These are phyloP conservation scores for Syncephalastrum monosporum DNA, from an alignment of 371 early-diverging fungal genomes.

Conservation along the genomic window DNA sequence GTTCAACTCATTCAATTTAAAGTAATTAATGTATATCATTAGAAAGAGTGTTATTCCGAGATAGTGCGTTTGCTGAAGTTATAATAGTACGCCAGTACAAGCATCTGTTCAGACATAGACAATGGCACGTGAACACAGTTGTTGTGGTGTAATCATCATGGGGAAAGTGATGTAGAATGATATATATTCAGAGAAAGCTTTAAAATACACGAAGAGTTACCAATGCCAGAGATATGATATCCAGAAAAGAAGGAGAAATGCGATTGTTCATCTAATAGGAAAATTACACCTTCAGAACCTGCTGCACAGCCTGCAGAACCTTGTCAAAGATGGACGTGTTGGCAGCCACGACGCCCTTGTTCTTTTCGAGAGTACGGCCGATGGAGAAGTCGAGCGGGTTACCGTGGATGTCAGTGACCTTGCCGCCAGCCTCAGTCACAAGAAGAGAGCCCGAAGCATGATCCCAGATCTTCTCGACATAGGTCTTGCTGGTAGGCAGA, in stretches of 20 bases:
- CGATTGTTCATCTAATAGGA: background rate
- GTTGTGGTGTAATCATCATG: too few relatives aligned
- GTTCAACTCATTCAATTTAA: too few relatives aligned
- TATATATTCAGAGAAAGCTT: too few relatives aligned
- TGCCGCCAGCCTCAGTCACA: slow-evolving; percentile 94
- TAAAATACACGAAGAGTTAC: too few relatives aligned
- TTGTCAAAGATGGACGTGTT: slow-evolving; percentile 60
- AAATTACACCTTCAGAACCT: slow-evolving; percentile 42
- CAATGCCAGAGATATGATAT: too few relatives aligned
- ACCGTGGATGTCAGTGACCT: slow-evolving; percentile 83
- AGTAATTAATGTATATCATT: too few relatives aligned
- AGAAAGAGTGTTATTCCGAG: too few relatives aligned
- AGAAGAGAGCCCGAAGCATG: slow-evolving; percentile 93
- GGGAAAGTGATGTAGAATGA: too few relatives aligned
- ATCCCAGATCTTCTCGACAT: slow-evolving; percentile 98
- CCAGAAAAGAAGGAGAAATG: background rate
- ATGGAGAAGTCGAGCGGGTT: slow-evolving; percentile 85
- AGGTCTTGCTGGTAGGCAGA: slow-evolving; percentile 74
- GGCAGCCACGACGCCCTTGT: slow-evolving; percentile 91
- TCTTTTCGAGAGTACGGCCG: slow-evolving; percentile 78
- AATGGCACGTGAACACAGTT: too few relatives aligned
- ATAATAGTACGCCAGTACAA: too few relatives aligned
- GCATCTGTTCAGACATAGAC: too few relatives aligned
- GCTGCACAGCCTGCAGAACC: slow-evolving; percentile 69
- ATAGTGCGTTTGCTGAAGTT: too few relatives aligned